phyloP scores from a whole-genome alignment of 257 asterid genomes.

The Solanum megistacrolobum region DNA sequence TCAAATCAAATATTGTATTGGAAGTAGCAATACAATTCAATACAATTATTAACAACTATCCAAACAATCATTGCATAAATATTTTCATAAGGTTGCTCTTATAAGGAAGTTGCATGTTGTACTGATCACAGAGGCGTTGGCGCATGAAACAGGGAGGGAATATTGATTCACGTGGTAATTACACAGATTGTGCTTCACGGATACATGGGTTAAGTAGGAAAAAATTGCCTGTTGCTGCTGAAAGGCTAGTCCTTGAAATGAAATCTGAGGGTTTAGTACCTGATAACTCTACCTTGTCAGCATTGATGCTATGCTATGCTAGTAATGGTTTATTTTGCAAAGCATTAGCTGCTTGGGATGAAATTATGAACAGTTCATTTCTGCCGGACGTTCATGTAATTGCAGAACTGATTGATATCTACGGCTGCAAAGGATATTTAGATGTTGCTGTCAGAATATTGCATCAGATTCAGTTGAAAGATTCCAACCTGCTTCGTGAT shows the following conservation, averaged over 20 bases:
- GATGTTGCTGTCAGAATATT: conserved; percentile 38
- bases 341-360: conserved; percentile 54
- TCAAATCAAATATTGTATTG: background rate
- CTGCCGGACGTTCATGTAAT: conserved; percentile 37
- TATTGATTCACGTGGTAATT: background rate
- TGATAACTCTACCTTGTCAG: conserved; percentile 27
- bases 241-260: conserved; percentile 11
- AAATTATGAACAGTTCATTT: conserved; percentile 45
- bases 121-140: background rate
- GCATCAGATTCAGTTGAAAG: conserved; percentile 34
- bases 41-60: background rate
- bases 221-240: conserved; percentile 15
- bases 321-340: conserved; percentile 27
- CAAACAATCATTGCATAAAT: background rate
- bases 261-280: conserved; percentile 13
- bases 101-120: background rate
- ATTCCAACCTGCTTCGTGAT: conserved; percentile 21
- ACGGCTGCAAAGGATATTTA: conserved; percentile 31
- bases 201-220: conserved; percentile 9
- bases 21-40: background rate
- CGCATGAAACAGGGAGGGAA: background rate
- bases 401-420: conserved; percentile 37
- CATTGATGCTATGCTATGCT: conserved; percentile 39
- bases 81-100: background rate
- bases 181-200: conserved; percentile 6